Evolutionary conservation across 805 yeast species (phyloP).

Genomic region (Candida maltosa): DNA sequence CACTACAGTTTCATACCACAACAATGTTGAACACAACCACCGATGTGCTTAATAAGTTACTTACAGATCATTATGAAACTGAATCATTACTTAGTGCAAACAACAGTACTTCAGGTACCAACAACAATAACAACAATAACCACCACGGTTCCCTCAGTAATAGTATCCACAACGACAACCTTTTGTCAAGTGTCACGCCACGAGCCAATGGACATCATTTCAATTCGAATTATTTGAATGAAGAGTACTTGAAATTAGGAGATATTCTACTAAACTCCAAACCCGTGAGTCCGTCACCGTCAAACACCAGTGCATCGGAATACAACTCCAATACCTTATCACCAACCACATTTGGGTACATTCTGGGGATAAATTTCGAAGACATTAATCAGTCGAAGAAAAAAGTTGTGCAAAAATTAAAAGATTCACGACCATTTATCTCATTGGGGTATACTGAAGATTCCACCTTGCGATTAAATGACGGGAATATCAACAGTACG

Average conservation of each 20-base stretch:
- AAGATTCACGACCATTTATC: constrained; percentile 40
- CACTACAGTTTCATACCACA: constrained; percentile 7
- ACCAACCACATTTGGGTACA: constrained; percentile 1
- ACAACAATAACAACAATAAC: neutral
- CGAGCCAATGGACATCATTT: too few relatives aligned
- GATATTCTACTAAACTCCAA: constrained; percentile 43
- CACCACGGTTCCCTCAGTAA: neutral
- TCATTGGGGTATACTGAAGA: constrained; percentile 28
- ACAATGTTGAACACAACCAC: constrained; percentile 25
- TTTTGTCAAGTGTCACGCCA: too few relatives aligned
- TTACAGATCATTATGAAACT: constrained; percentile 10
- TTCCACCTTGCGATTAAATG: constrained; percentile 4
- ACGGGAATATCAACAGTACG: constrained; percentile 7
- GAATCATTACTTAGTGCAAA: neutral
- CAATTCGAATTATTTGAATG: constrained; percentile 46
- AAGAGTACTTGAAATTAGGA: constrained; percentile 50
- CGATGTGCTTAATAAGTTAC: constrained; percentile 22
- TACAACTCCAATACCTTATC: constrained; percentile 4
- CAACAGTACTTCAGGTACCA: neutral
- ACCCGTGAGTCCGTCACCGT: constrained; percentile 39
- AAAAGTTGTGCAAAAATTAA: constrained; percentile 10
- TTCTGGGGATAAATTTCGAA: constrained; percentile 5
- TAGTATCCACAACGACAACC: too few relatives aligned
- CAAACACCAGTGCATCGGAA: constrained; percentile 21
- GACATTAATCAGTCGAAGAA: constrained; percentile 4